A percentile compares a stretch with the other conserved stretches of the same genome.
Conservation (phyloP, 352 stramenopile genomes). For the Globisporangium cederbergense region DNA sequence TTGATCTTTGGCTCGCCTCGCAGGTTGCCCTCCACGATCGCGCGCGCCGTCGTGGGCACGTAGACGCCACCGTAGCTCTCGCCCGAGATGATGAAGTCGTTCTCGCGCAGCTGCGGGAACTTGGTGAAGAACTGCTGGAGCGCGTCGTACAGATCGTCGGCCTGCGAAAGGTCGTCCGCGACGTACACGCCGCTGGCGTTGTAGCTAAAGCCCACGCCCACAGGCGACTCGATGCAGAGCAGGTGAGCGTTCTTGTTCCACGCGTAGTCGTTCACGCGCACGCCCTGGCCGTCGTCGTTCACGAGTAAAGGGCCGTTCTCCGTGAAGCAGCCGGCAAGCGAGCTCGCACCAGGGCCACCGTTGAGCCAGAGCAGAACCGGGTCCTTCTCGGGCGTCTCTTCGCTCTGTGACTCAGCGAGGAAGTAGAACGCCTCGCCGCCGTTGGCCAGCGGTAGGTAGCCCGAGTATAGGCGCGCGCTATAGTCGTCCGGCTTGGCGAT, state of each 20-base stretch:
- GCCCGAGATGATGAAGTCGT: conserved; percentile 59
- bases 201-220: conserved; percentile 65
- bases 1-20: conserved; percentile 27
- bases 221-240: conserved; percentile 73
- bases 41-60: conserved; percentile 48
- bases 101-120: conserved; percentile 40
- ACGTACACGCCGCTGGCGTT: conserved; percentile 36
- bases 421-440: conserved; percentile 74
- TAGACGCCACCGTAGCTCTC: conserved; percentile 74
- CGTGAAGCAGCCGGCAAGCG: conserved; percentile 87
- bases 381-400: conserved; percentile 72
- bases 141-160: conserved; percentile 69
- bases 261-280: conserved; percentile 48
- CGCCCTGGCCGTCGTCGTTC: conserved; percentile 87
- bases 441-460: conserved; percentile 18
- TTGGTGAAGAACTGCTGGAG: conserved; percentile 63
- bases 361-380: conserved; percentile 97
- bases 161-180: conserved; percentile 46
- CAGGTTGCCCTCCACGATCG: conserved; percentile 47
- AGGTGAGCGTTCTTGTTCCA: conserved; percentile 71
- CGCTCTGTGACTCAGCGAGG: conserved; percentile 96
- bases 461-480: conserved; percentile 19
- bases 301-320: conserved; percentile 97
- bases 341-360: conserved; percentile 94
- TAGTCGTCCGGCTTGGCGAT: conserved; percentile 27